Percentiles rank a stretch among this genome's conserved stretches.
phyloP scores from a whole-genome alignment of 2,329 filamentous ascomycete genomes.

The Sphaerostilbella broomeana region DNA sequence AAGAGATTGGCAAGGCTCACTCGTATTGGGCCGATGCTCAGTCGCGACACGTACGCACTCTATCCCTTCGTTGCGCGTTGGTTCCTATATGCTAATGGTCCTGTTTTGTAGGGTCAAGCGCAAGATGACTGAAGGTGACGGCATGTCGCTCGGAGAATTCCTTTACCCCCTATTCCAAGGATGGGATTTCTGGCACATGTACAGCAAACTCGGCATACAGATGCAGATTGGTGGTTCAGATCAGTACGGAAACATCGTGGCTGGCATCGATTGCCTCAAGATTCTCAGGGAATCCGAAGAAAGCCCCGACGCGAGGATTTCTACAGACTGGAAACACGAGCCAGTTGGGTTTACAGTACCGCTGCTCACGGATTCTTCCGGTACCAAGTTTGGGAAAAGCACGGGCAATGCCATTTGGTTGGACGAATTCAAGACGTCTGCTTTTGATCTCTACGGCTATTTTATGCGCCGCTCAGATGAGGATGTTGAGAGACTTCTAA shows the following conservation, averaged over 20 bases:
- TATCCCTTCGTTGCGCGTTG: neutral
- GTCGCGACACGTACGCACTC: constrained; percentile 70
- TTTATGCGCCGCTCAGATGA: constrained; percentile 77
- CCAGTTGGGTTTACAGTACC: constrained; percentile 88
- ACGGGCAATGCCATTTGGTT: constrained; percentile 94
- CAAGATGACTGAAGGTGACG: constrained; percentile 76
- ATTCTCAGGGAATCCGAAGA: constrained; percentile 56
- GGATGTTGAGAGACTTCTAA: constrained; percentile 75
- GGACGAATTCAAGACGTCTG: constrained; percentile 69
- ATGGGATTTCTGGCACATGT: constrained; percentile 95
- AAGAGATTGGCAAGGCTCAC: constrained; percentile 65
- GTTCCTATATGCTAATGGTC: constrained; percentile 16
- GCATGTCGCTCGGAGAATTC: constrained; percentile 93
- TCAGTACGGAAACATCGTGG: constrained; percentile 92
- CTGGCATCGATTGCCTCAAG: constrained; percentile 81
- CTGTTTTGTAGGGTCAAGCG: constrained; percentile 57
- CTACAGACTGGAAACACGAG: constrained; percentile 39
- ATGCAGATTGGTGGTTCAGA: constrained; percentile 93
- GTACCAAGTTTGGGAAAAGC: constrained; percentile 90
- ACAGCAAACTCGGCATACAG: constrained; percentile 57
- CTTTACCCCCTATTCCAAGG: constrained; percentile 88
- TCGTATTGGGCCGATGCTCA: constrained; percentile 79
- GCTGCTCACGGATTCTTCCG: constrained; percentile 75
- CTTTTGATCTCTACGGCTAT: constrained; percentile 86
- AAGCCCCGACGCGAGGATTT: constrained; percentile 34